Evolutionary conservation across 1,284 basidiomycete species (phyloP).

Genomic region (Sanghuangporus baumii): DNA sequence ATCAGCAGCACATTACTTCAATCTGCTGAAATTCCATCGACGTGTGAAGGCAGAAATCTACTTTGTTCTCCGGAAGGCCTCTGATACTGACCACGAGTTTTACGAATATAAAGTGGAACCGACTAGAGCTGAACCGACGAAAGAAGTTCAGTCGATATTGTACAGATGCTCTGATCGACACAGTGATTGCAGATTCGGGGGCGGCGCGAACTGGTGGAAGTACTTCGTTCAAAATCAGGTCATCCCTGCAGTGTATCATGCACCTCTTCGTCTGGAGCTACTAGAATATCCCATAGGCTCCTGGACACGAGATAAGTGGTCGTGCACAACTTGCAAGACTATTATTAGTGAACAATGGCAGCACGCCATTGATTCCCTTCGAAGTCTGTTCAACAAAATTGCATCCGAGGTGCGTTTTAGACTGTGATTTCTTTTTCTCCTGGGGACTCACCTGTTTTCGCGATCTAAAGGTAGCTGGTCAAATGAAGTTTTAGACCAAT

Average conservation of each 20-base stretch:
- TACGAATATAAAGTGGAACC: not conserved
- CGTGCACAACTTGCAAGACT: not conserved
- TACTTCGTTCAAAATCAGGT: not conserved
- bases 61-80: not conserved
- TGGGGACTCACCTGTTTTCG: not conserved
- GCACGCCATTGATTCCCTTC: not conserved
- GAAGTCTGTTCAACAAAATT: not conserved
- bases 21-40: not conserved
- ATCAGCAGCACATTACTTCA: not conserved
- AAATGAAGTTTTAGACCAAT: not conserved
- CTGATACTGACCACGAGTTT: not conserved
- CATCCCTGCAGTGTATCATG: not conserved
- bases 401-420: not conserved
- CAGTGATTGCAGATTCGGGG: not conserved
- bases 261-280: not conserved
- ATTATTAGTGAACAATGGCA: not conserved
- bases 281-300: too few relatives aligned
- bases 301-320: not conserved
- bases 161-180: not conserved
- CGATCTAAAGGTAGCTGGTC: not conserved
- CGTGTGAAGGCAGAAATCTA: not conserved
- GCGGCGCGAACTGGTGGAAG: not conserved
- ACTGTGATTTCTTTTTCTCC: not conserved
- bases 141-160: not conserved
- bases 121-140: not conserved